phyloP scores from a whole-genome alignment of 2,329 filamentous ascomycete genomes.

The Curvularia sp. region DNA sequence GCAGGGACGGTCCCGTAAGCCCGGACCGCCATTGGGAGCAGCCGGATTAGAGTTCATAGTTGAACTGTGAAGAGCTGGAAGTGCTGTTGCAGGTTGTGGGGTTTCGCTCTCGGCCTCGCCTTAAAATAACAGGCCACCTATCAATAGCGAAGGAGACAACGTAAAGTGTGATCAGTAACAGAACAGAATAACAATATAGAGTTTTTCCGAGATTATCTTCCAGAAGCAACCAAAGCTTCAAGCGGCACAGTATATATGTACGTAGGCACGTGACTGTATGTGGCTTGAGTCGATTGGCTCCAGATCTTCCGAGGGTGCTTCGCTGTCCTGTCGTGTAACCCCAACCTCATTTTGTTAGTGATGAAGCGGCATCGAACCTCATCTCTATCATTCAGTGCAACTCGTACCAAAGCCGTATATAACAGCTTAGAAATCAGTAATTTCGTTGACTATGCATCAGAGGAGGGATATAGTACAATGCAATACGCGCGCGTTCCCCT shows the following conservation, averaged over 20 bases:
- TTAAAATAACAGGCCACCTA: no score
- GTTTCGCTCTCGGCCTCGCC: no score
- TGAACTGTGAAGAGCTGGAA: no score
- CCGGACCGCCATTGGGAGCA: no score
- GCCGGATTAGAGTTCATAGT: no score
- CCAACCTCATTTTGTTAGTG: constrained; percentile 28
- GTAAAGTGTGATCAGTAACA: no score
- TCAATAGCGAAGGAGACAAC: no score
- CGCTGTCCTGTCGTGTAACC: constrained; percentile 5
- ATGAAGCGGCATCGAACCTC: not conserved
- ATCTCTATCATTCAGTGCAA: no score
- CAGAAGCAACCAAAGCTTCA: not conserved
- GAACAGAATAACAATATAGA: not conserved
- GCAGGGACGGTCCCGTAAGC: no score
- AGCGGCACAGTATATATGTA: not conserved
- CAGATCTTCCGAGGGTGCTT: not conserved
- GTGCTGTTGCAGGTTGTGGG: no score
- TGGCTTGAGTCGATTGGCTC: not conserved
- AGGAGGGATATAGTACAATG: constrained; percentile 34
- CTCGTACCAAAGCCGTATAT: not conserved
- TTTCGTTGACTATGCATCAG: not conserved
- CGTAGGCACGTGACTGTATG: not conserved
- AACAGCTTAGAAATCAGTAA: not conserved
- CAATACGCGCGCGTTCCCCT: constrained; percentile 13
- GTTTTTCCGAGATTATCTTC: not conserved